Evolutionary conservation across 768 basidiomycete species (phyloP), one percentile per base, ranked within the genome.

Genomic region (Lactifluus subvellereus): DNA sequence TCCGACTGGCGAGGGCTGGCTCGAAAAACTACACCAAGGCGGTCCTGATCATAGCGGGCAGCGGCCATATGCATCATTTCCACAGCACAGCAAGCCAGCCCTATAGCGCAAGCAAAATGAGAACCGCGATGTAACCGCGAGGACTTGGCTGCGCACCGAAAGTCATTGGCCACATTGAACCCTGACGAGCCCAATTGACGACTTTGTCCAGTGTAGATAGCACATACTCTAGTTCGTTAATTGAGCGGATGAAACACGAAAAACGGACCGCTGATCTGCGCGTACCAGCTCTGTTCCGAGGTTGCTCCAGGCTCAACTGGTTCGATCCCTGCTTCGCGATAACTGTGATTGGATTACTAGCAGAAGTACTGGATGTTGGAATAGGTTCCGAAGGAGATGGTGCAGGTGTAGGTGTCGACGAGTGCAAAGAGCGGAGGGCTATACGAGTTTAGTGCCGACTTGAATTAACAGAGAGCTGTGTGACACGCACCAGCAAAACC

Each of bases 51-150:
- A 74, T 98, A 99, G 61, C 97, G 87, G 18, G 97, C 92, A 47
- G 97, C 95, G 54, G 97, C 97, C 94, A 98, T 96, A 79, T 99
- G 97, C 95, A 97, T 98, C 90, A 93, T 92, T 78, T 99, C 97
- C 37, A 99, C 97, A 27, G 97, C 97, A 75, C 97, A 99, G 75
- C 97, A 99, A 5, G 97, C 97, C 56, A 99, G 84, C 77, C 96
- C 94, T 90, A 66, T 6, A 13, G n/a, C 37, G n/a, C 38, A 14
- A 48, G 30, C 4, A 22, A 13, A 20, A 61, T 54, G 43, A 66
- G 37, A 49, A 27, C 45, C 2, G 52, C 22, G 30, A 20, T 4
- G 40, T 4, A 11, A 20, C 22, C 3, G 48, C n/a, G 43, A 59
- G 49, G 22, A 45, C 1, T 14, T 27, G 62, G 30, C n/a, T 32